Conservation (phyloP, 139 green algal genomes). For the Ettlia oleoabundans region DNA sequence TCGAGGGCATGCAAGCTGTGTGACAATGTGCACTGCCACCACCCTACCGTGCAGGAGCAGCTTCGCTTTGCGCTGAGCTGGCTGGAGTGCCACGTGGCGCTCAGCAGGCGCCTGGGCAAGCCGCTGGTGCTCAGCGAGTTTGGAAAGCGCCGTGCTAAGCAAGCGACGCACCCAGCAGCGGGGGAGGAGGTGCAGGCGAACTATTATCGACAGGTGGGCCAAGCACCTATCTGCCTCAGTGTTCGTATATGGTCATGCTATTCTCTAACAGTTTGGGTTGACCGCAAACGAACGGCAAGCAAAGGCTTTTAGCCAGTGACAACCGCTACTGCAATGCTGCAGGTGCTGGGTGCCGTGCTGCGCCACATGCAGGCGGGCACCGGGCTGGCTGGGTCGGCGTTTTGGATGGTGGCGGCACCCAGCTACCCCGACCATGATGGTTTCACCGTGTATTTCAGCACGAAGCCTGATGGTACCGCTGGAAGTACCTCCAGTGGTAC, state of each 20-base stretch:
- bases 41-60: not conserved
- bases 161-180: not conserved
- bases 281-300: no score
- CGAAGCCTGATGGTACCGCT: not conserved
- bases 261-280: no score
- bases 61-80: conserved; percentile 24
- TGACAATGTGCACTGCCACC: not conserved
- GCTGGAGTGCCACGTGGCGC: conserved; percentile 29
- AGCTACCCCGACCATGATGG: conserved; percentile 72
- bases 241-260: no score
- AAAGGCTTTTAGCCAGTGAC: no score
- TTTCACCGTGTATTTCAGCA: conserved; percentile 62
- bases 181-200: not conserved
- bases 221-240: no score
- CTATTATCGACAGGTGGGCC: not conserved
- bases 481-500: not conserved
- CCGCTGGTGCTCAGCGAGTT: conserved; percentile 70
- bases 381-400: conserved; percentile 38
- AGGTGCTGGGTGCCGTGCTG: conserved; percentile 22
- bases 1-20: not conserved
- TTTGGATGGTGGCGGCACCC: conserved; percentile 61
- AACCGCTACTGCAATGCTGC: no score
- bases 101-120: conserved; percentile 53
- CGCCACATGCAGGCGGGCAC: conserved; percentile 25
- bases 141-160: conserved; percentile 45